Evolutionary conservation across 164 flowering plant species (phyloP).

Genomic region (Macadamia integrifolia): DNA sequence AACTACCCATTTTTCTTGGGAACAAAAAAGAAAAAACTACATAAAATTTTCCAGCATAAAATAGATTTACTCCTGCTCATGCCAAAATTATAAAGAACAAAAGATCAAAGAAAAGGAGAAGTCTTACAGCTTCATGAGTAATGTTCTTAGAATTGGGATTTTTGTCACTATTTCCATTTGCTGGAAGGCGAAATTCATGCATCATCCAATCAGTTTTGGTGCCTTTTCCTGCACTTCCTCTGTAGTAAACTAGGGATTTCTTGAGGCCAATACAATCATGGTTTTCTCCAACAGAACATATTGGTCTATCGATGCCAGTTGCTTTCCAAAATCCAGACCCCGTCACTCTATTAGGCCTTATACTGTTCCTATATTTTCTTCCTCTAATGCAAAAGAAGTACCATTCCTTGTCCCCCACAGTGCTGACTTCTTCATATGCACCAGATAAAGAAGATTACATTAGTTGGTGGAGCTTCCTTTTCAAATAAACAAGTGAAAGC

Average conservation of each 20-base stretch:
- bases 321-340: conserved; percentile 98
- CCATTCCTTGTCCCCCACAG: conserved; percentile 56
- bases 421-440: conserved; percentile 28
- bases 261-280: conserved; percentile 69
- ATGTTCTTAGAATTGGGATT: conserved; percentile 9
- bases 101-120: background rate
- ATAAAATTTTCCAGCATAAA: background rate
- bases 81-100: background rate
- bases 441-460: background rate
- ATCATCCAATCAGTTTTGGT: conserved; percentile 99
- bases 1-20: too few species aligned
- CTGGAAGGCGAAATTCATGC: conserved; percentile 96
- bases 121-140: conserved; percentile 53
- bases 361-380: conserved; percentile 83
- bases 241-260: conserved; percentile 83
- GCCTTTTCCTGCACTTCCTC: conserved; percentile 93
- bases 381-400: conserved; percentile 91
- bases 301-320: conserved; percentile 81
- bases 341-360: conserved; percentile 90
- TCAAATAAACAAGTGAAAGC: background rate
- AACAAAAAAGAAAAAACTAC: too few species aligned
- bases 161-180: conserved; percentile 9
- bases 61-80: too few species aligned
- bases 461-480: too few species aligned
- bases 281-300: conserved; percentile 37